Conservation (phyloP, 2,329 filamentous ascomycete genomes). For the Sporothrix phasma region DNA sequence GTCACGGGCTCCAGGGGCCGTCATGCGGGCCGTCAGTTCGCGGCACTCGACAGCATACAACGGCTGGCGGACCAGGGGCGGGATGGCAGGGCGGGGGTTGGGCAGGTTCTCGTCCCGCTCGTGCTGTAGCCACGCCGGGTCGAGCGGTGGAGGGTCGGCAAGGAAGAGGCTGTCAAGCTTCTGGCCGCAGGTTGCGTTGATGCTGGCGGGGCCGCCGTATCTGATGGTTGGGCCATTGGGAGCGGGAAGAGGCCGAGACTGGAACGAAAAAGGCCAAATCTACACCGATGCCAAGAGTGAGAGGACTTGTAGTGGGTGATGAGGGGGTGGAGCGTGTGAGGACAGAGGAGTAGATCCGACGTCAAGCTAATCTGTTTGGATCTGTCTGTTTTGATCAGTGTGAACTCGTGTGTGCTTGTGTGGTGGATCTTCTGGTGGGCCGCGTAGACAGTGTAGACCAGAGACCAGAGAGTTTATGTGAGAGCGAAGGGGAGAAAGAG, state of each 20-base stretch:
- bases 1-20: conserved; percentile 28
- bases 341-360: too few relatives aligned
- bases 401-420: too few relatives aligned
- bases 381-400: neutral
- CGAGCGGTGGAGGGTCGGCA: conserved; percentile 28
- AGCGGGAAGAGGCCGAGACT: neutral
- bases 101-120: conserved; percentile 27
- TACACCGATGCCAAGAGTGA: neutral
- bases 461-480: neutral
- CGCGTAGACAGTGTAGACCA: neutral
- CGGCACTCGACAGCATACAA: conserved; percentile 34
- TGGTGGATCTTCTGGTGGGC: too few relatives aligned
- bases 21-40: conserved; percentile 28
- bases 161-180: conserved; percentile 23
- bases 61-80: conserved; percentile 28
- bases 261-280: neutral
- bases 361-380: too few relatives aligned
- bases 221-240: neutral
- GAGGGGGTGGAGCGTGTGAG: too few relatives aligned
- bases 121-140: conserved; percentile 32
- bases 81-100: conserved; percentile 19
- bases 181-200: neutral
- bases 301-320: too few relatives aligned
- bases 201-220: neutral
- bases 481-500: neutral